Evolutionary conservation across 2,329 filamentous ascomycete genomes (phyloP).

Genomic region (Beauveria medogensis): DNA sequence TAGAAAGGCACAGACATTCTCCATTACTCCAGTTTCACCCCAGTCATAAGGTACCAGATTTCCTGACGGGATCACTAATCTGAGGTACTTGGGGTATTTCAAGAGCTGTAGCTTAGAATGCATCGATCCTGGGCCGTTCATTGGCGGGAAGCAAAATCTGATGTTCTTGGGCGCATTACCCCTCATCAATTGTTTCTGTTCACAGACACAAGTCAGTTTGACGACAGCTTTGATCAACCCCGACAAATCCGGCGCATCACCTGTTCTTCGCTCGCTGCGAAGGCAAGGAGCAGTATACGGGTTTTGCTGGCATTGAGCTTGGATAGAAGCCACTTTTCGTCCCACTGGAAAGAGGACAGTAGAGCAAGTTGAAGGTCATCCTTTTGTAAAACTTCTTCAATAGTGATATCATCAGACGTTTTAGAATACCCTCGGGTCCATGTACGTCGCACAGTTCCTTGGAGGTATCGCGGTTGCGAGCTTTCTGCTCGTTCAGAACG

Average conservation of each 20-base stretch:
- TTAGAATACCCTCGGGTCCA: constrained; percentile 59
- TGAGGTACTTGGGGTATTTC: constrained; percentile 64
- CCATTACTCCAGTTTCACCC: constrained; percentile 77
- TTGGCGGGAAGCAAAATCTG: constrained; percentile 72
- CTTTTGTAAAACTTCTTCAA: constrained; percentile 79
- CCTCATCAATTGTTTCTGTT: constrained; percentile 40
- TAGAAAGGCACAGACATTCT: constrained; percentile 52
- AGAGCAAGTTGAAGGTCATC: constrained; percentile 66
- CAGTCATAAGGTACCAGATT: constrained; percentile 84
- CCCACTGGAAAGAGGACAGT: constrained; percentile 81
- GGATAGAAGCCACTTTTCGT: constrained; percentile 67
- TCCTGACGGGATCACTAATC: constrained; percentile 78
- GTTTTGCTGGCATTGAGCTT: constrained; percentile 58
- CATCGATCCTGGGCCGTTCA: constrained; percentile 71
- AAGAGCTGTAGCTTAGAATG: constrained; percentile 91
- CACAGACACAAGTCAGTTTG: background rate
- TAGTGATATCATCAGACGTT: constrained; percentile 65
- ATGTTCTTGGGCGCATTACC: constrained; percentile 46
- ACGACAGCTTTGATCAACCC: background rate
- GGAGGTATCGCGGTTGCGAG: constrained; percentile 31
- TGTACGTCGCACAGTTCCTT: constrained; percentile 72
- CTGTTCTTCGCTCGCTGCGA: constrained; percentile 43
- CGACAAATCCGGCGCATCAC: constrained; percentile 27
- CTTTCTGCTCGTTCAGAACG: no score
- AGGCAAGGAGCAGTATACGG: constrained; percentile 54